Conservation (phyloP, 768 basidiomycete species). For the Tulasnella sp. region DNA sequence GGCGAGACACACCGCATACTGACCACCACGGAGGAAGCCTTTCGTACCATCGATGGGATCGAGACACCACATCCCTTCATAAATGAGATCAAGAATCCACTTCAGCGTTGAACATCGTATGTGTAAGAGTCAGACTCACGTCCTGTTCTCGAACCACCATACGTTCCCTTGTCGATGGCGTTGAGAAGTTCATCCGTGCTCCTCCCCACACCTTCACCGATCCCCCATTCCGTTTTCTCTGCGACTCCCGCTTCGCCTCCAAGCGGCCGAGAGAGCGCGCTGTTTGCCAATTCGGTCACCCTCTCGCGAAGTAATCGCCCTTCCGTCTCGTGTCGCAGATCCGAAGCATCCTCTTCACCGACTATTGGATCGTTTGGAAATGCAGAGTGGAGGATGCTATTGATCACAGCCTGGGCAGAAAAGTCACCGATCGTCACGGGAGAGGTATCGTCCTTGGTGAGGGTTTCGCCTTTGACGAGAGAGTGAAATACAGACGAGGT, state of each 20-base stretch:
- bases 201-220: conserved; percentile 46
- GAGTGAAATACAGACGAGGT: conserved; percentile 80
- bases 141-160: conserved; percentile 66
- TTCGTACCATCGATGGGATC: conserved; percentile 92
- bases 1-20: conserved; percentile 87
- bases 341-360: conserved; percentile 87
- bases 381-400: conserved; percentile 57
- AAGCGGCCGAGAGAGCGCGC: conserved; percentile 51
- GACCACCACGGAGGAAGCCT: conserved; percentile 84
- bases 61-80: conserved; percentile 71
- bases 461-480: conserved; percentile 73
- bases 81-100: not conserved
- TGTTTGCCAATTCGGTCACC: conserved; percentile 75
- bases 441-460: conserved; percentile 85
- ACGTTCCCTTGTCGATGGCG: conserved; percentile 76
- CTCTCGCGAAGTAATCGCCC: conserved; percentile 42
- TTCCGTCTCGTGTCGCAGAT: conserved; percentile 41
- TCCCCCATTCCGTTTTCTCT: conserved; percentile 59
- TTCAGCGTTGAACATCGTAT: not conserved
- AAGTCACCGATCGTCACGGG: conserved; percentile 94
- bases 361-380: conserved; percentile 86
- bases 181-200: conserved; percentile 55
- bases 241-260: conserved; percentile 27
- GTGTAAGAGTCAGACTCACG: conserved; percentile 27
- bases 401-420: conserved; percentile 86